A percentile compares a stretch with the other conserved stretches of the same genome.
These are phyloP conservation scores for Podosphaera leucotricha DNA, from an alignment of 2,329 filamentous ascomycete species.

Conservation along the genomic window DNA sequence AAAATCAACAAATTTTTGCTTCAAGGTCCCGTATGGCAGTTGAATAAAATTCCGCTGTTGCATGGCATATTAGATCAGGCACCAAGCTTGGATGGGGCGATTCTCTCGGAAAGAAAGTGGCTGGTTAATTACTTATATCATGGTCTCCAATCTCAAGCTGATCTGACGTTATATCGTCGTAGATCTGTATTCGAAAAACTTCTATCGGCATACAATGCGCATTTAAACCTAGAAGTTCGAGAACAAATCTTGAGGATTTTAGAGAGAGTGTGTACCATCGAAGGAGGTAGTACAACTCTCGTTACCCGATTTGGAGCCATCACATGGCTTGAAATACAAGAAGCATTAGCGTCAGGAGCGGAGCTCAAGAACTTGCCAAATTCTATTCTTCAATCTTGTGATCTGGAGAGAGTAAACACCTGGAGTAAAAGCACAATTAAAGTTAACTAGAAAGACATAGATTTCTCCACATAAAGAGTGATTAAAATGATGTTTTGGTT, in stretches of 20 bases:
- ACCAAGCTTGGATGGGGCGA: slow-evolving; percentile 48
- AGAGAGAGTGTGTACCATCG: slow-evolving; percentile 41
- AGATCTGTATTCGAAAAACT: slow-evolving; percentile 52
- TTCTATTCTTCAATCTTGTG: slow-evolving; percentile 39
- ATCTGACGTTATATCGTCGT: slow-evolving; percentile 36
- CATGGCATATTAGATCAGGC: slow-evolving; percentile 36
- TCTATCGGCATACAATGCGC: slow-evolving; percentile 43
- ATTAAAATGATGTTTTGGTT: background rate
- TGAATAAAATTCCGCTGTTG: slow-evolving; percentile 49
- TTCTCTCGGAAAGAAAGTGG: slow-evolving; percentile 53
- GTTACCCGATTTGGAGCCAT: slow-evolving; percentile 53
- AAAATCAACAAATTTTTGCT: slow-evolving; percentile 74
- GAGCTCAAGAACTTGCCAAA: slow-evolving; percentile 30
- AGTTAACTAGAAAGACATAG: slow-evolving; percentile 2
- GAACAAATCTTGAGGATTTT: slow-evolving; percentile 37
- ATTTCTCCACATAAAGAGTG: background rate
- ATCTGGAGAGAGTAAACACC: slow-evolving; percentile 35
- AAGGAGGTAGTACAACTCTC: slow-evolving; percentile 55
- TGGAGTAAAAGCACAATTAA: slow-evolving; percentile 31
- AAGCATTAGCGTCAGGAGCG: slow-evolving; percentile 22
- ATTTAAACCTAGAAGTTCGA: slow-evolving; percentile 27
- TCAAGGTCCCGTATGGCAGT: slow-evolving; percentile 50
- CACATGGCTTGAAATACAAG: slow-evolving; percentile 47
- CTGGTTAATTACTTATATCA: slow-evolving; percentile 47
- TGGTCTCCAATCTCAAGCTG: slow-evolving; percentile 32